Evolutionary conservation across 352 stramenopile genomes (phyloP).

Genomic region (Phytophthora agathidicida): DNA sequence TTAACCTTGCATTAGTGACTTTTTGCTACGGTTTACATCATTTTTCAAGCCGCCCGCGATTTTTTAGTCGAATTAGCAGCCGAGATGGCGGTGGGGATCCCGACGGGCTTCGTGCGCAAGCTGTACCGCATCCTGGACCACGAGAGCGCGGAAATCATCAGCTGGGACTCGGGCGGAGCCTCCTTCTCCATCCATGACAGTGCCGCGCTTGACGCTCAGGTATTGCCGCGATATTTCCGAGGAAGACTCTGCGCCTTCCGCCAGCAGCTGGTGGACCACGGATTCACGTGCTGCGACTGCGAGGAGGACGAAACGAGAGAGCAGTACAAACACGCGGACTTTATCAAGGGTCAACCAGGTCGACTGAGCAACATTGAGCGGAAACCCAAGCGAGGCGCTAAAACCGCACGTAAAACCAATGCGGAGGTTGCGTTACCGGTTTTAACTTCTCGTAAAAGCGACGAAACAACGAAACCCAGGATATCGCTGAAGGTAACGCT

Average conservation of each 20-base stretch:
- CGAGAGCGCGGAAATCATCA: constrained; percentile 64
- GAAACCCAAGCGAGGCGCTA: constrained; percentile 40
- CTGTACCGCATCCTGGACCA: constrained; percentile 85
- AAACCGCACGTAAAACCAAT: constrained; percentile 10
- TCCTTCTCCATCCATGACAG: constrained; percentile 79
- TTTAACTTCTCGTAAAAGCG: background rate
- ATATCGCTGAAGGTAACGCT: constrained; percentile 59
- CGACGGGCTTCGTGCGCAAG: constrained; percentile 81
- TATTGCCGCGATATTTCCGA: constrained; percentile 77
- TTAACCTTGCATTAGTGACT: no score
- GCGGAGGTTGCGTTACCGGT: background rate
- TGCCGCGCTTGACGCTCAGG: constrained; percentile 53
- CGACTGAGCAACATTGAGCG: constrained; percentile 66
- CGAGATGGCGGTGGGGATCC: constrained; percentile 62
- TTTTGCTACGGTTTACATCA: no score
- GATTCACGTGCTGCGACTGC: constrained; percentile 66
- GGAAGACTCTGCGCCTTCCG: constrained; percentile 72
- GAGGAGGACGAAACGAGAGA: constrained; percentile 62
- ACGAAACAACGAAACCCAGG: background rate
- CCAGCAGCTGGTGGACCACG: constrained; percentile 79
- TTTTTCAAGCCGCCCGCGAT: no score
- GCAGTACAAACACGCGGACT: constrained; percentile 61
- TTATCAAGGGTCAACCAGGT: constrained; percentile 55
- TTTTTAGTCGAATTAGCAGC: no score
- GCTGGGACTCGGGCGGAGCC: constrained; percentile 54